A percentile compares a stretch with the other conserved stretches of the same genome.
These are phyloP conservation scores for Anisodus acutangulus DNA, from an alignment of 257 asterid genomes.

Conservation along the genomic window DNA sequence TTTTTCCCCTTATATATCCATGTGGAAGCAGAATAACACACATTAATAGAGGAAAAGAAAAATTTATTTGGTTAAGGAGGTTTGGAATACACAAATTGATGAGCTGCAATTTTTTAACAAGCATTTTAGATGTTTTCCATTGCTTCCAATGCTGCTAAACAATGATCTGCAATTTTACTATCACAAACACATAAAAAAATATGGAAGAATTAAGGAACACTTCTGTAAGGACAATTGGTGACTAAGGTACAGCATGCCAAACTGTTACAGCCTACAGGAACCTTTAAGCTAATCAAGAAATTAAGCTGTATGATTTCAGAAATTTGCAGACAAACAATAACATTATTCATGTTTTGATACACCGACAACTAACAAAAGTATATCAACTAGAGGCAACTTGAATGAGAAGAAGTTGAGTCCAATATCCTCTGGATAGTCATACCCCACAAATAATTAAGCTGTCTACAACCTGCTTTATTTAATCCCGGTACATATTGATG, in stretches of 20 bases:
- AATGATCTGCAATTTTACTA: background rate
- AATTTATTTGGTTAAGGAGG: background rate
- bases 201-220: background rate
- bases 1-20: background rate
- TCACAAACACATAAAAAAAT: background rate
- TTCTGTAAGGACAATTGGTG: background rate
- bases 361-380: background rate
- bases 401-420: conserved; percentile 15
- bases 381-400: conserved; percentile 16
- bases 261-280: background rate
- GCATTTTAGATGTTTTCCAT: background rate
- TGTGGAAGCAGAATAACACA: background rate
- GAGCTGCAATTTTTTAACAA: background rate
- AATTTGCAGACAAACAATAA: background rate
- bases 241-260: background rate
- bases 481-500: background rate
- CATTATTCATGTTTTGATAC: background rate
- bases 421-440: background rate
- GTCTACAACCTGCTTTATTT: too few relatives aligned
- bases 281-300: background rate
- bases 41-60: background rate
- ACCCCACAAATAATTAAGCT: background rate
- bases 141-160: background rate
- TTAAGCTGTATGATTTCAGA: background rate
- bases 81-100: background rate